These are phyloP conservation scores for Talaromyces verruculosus DNA, from an alignment of 2,329 filamentous ascomycete species.

Conservation along the genomic window DNA sequence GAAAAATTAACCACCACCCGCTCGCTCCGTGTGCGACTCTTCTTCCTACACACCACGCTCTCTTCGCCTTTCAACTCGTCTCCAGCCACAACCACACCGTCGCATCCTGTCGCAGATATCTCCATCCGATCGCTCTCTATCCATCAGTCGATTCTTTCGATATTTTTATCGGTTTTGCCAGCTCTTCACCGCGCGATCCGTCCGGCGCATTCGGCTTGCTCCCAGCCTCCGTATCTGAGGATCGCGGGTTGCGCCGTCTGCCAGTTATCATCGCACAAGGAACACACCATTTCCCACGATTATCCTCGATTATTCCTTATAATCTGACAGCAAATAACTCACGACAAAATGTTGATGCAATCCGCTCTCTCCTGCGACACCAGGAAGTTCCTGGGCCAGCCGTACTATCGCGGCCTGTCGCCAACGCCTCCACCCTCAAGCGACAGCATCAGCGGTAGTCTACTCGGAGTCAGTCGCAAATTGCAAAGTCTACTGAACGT, in stretches of 20 bases:
- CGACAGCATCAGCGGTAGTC: constrained; percentile 38
- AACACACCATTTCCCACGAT: constrained; percentile 3
- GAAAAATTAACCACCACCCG: constrained; percentile 10
- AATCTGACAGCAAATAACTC: neutral
- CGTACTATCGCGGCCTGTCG: constrained; percentile 41
- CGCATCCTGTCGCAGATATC: constrained; percentile 15
- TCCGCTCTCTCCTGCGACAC: constrained; percentile 48
- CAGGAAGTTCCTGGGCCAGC: constrained; percentile 34
- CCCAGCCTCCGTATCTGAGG: constrained; percentile 19
- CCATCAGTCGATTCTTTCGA: neutral
- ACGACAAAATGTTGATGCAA: constrained; percentile 44
- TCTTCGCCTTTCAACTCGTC: neutral
- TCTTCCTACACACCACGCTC: constrained; percentile 6
- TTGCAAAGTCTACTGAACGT: constrained; percentile 44
- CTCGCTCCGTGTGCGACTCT: neutral
- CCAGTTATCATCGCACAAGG: neutral
- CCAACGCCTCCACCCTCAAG: constrained; percentile 41
- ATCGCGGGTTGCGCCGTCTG: constrained; percentile 18
- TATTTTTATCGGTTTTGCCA: constrained; percentile 3
- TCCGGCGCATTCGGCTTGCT: constrained; percentile 20
- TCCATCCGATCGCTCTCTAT: constrained; percentile 13
- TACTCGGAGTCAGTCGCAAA: constrained; percentile 44
- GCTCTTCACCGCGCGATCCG: neutral
- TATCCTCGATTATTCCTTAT: neutral
- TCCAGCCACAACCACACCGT: constrained; percentile 16